Evolutionary conservation across 257 asterid genomes (phyloP).

Genomic region (Plectranthus barbatus): DNA sequence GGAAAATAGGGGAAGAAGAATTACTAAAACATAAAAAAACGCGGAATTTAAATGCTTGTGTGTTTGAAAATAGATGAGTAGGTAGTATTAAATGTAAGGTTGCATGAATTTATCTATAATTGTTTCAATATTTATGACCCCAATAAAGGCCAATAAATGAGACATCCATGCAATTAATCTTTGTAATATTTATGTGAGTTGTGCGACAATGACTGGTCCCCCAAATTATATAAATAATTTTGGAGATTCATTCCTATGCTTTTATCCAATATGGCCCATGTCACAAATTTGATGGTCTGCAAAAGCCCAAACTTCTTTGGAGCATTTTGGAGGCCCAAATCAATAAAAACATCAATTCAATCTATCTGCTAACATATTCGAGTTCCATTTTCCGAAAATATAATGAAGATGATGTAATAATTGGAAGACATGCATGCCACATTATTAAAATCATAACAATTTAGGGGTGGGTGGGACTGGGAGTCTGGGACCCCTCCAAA

Average conservation of each 20-base stretch:
- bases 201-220: neutral
- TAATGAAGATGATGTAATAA: too few relatives aligned
- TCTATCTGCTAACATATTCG: too few relatives aligned
- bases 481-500: too few relatives aligned
- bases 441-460: too few relatives aligned
- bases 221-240: neutral
- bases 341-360: too few relatives aligned
- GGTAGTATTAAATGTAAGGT: constrained; percentile 4
- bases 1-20: neutral
- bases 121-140: constrained; percentile 7
- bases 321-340: too few relatives aligned
- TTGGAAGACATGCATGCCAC: too few relatives aligned
- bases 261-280: neutral
- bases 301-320: too few relatives aligned
- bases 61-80: constrained; percentile 2
- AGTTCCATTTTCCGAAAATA: too few relatives aligned
- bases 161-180: constrained; percentile 7
- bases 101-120: constrained; percentile 15
- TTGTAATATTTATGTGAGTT: neutral
- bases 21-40: neutral
- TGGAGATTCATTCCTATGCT: neutral
- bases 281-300: neutral
- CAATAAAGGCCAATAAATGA: constrained; percentile 12
- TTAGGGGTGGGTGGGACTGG: too few relatives aligned
- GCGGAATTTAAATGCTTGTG: neutral